Percentiles rank a stretch among this genome's conserved stretches.
Evolutionary conservation across 2,329 filamentous ascomycete species (phyloP).

Genomic region (Alternaria rosae): DNA sequence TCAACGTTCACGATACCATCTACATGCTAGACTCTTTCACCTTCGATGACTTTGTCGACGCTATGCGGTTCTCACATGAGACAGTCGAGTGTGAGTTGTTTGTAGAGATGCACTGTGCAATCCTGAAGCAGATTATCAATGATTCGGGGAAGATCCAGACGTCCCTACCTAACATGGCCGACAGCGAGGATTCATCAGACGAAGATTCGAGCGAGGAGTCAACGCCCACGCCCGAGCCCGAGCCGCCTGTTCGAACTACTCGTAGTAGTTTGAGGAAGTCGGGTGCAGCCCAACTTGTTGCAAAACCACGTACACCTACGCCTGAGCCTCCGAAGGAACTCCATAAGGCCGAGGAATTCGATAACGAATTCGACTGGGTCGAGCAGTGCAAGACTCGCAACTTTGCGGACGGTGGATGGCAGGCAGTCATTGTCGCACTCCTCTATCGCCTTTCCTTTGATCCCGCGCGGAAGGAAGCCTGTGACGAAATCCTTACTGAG

Average conservation of each 20-base stretch:
- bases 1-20: constrained; percentile 97
- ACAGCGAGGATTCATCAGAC: constrained; percentile 45
- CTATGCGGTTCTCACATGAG: constrained; percentile 78
- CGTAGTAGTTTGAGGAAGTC: constrained; percentile 84
- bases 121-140: constrained; percentile 85
- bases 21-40: constrained; percentile 96
- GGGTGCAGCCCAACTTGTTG: constrained; percentile 67
- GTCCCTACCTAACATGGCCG: constrained; percentile 73
- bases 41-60: constrained; percentile 93
- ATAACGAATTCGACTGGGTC: constrained; percentile 81
- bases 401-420: constrained; percentile 89
- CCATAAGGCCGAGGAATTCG: constrained; percentile 78
- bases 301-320: constrained; percentile 49
- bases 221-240: constrained; percentile 66
- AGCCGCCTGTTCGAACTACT: constrained; percentile 80
- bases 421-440: constrained; percentile 85
- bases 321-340: constrained; percentile 45
- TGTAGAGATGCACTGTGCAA: constrained; percentile 88
- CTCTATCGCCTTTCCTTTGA: constrained; percentile 84
- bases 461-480: constrained; percentile 71
- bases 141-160: constrained; percentile 82
- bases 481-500: constrained; percentile 79
- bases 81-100: constrained; percentile 83
- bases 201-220: constrained; percentile 62
- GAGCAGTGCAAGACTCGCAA: constrained; percentile 82